These are phyloP conservation scores for Aspergillus pseudotamarii DNA, from an alignment of 2,329 filamentous ascomycete species.

Conservation along the genomic window DNA sequence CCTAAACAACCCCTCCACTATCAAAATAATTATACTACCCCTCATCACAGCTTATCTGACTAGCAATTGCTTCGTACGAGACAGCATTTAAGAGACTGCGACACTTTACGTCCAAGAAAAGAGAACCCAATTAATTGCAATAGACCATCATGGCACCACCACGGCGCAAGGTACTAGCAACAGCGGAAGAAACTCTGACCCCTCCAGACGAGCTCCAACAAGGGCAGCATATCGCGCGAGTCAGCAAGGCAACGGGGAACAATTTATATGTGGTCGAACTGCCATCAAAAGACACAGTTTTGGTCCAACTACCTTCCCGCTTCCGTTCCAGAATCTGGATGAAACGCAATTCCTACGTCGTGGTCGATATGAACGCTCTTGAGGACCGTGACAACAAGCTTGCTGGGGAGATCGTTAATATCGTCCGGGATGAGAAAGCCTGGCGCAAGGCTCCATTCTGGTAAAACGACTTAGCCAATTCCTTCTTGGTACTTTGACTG, in stretches of 20 bases:
- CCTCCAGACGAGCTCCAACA: slow-evolving; percentile 57
- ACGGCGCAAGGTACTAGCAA: slow-evolving; percentile 76
- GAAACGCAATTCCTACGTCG: slow-evolving; percentile 81
- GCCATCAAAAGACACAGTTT: slow-evolving; percentile 64
- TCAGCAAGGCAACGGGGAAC: slow-evolving; percentile 83
- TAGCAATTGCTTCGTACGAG: neutral
- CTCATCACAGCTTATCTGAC: neutral
- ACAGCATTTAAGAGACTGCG: slow-evolving; percentile 2
- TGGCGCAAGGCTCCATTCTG: slow-evolving; percentile 92
- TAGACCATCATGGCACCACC: slow-evolving; percentile 65
- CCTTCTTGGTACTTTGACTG: slow-evolving; percentile 8
- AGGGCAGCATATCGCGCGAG: slow-evolving; percentile 70
- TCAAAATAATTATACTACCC: neutral
- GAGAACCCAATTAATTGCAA: slow-evolving; percentile 65
- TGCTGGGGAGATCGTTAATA: slow-evolving; percentile 85
- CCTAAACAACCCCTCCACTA: too few relatives aligned
- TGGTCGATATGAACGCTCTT: slow-evolving; percentile 71
- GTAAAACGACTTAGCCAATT: slow-evolving; percentile 51
- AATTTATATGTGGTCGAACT: slow-evolving; percentile 81
- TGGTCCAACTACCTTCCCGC: slow-evolving; percentile 79
- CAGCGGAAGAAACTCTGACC: slow-evolving; percentile 70
- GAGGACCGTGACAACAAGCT: slow-evolving; percentile 75
- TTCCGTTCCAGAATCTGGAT: slow-evolving; percentile 96
- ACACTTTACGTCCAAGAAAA: neutral
- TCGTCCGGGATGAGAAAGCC: slow-evolving; percentile 85